Evolutionary conservation across 2,329 filamentous ascomycete genomes (phyloP), one percentile per base, ranked within the genome.

Genomic region (Macrophomina pseudophaseolina): DNA sequence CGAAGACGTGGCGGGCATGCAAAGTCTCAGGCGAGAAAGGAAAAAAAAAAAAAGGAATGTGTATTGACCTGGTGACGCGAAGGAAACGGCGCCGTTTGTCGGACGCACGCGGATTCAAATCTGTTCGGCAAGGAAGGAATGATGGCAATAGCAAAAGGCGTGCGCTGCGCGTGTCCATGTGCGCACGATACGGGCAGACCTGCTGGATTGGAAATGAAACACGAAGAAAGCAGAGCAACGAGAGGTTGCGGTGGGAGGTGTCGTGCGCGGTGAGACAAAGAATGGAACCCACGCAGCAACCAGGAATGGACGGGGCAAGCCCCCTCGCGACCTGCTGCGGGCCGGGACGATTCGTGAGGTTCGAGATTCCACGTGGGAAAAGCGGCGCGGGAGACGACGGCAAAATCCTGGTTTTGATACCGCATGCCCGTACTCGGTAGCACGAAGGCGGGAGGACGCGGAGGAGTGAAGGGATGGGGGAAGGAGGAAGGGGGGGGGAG

Each of bases 281-380:
- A 62, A 49, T 46, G 40, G 58, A 38, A 62, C 16, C 58, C 46
- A 42, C 42, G 42, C 56, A n/a, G 16, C 56, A 35, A 49, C 58
- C 58, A 18, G 58, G 58, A 62, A 62, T 38, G 58, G 44, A 32
- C 16, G 23, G 58, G 44, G 42, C 40, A 42, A 42, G 46, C 23
- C 58, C 42, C 58, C 58, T 35, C 44, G 58, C 58, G 42, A 62
- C 58, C 58, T 62, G 58, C 58, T 62, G 58, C 58, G 58, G 58
- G 58, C 58, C 58, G 58, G 48, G 30, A 65, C 30, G 49, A 46
- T 54, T 46, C 52, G 42, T 66, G 51, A 59, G 64, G 64, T 66
- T 66, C 12, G 64, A 58, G 52, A 66, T 65, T 60, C 64, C 64
- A 66, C 64, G 64, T 66, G 64, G 64, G 53, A 59, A 52, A 59